phyloP scores from a whole-genome alignment of 352 stramenopile genomes.

The Globisporangium irregulare region DNA sequence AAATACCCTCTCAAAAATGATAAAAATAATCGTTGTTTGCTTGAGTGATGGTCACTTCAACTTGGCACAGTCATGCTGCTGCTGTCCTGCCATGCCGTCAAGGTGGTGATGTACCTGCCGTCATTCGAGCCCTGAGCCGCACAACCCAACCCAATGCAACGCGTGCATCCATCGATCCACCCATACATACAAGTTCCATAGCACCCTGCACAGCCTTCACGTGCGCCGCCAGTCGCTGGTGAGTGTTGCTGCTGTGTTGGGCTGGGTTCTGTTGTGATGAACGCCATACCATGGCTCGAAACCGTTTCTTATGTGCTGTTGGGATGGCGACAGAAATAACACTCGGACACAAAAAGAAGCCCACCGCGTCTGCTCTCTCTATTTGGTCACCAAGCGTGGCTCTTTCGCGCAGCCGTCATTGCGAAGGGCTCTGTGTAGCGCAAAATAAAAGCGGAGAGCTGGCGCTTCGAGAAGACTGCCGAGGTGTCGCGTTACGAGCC shows the following conservation, averaged over 20 bases:
- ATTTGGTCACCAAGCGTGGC: not conserved
- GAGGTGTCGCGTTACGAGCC: not conserved
- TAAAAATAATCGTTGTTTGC: not conserved
- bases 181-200: not conserved
- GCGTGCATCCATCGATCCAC: not conserved
- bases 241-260: not conserved
- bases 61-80: not conserved
- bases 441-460: not conserved
- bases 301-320: slow-evolving; percentile 9
- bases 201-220: not conserved
- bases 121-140: not conserved
- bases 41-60: slow-evolving; percentile 2
- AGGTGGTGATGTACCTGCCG: not conserved
- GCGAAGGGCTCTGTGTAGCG: not conserved
- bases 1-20: not conserved
- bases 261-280: not conserved
- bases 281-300: not conserved
- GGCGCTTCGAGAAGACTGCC: not conserved
- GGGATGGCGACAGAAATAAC: slow-evolving; percentile 4
- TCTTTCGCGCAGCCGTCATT: not conserved
- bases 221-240: not conserved
- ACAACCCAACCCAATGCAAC: not conserved
- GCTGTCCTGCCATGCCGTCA: not conserved
- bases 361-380: not conserved
- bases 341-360: not conserved